A percentile compares a stretch with the other conserved stretches of the same genome.
These are phyloP conservation scores for Sphagnum magellanicum DNA, from an alignment of 228 moss, liverwort and hornwort species.

Conservation along the genomic window DNA sequence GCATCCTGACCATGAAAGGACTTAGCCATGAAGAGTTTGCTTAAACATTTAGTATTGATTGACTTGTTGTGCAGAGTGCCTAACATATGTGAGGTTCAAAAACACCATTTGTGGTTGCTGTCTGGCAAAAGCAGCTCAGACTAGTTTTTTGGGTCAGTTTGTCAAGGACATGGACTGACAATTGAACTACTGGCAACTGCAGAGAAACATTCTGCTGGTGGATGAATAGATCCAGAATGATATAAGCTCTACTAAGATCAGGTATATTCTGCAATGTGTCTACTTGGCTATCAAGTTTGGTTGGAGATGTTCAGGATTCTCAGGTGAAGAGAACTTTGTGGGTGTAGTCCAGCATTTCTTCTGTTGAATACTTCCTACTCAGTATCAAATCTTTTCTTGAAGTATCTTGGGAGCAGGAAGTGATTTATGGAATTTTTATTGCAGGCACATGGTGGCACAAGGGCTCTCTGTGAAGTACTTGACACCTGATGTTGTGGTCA, in stretches of 20 bases:
- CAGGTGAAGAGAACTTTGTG: too few species aligned
- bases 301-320: neutral
- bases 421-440: neutral
- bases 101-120: too few species aligned
- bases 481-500: slow-evolving; percentile 43
- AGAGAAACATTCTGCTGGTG: slow-evolving; percentile 33
- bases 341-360: too few species aligned
- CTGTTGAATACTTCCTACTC: too few species aligned
- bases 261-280: slow-evolving; percentile 10
- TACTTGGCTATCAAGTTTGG: neutral
- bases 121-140: too few species aligned
- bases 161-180: too few species aligned
- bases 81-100: too few species aligned
- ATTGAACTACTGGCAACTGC: neutral
- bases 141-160: too few species aligned
- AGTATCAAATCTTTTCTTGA: too few species aligned
- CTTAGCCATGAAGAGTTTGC: neutral
- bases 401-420: too few species aligned
- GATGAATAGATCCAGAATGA: slow-evolving; percentile 30
- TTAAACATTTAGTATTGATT: neutral
- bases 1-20: neutral
- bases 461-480: slow-evolving; percentile 51
- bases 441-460: slow-evolving; percentile 39
- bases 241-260: slow-evolving; percentile 43
- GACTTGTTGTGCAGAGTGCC: neutral